Evolutionary conservation across 2,329 filamentous ascomycete genomes (phyloP), one percentile per base, ranked within the genome.

Genomic region (Apiospora sp.): DNA sequence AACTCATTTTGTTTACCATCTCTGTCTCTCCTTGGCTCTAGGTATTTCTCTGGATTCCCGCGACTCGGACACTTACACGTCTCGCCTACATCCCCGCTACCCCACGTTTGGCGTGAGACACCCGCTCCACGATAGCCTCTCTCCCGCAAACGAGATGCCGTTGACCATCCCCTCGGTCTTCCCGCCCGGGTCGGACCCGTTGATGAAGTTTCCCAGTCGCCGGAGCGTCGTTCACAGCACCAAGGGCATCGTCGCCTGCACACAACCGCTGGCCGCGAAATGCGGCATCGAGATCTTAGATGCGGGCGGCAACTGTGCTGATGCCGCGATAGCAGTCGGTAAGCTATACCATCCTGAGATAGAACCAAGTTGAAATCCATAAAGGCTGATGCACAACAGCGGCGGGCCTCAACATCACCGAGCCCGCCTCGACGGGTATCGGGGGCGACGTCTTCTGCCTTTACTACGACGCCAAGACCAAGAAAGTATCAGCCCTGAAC

Each of bases 361-460:
- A n/a, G n/a, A n/a, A n/a, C n/a, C n/a, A n/a, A n/a, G n/a, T n/a
- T n/a, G n/a, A n/a, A n/a, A n/a, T n/a, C n/a, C n/a, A n/a, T 41
- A 8, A 1, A 41, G 1, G 8, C 37, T 41, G 10, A 41, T 10
- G 10, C 0, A 10, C 10, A 10, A 22, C 4, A 94, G 96, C 96
- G 64, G 96, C 96, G 44, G 95, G 92, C 6, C 87, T 99, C 72
- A 98, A 98, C 83, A 90, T 98, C 80, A 98, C 96, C 0, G 96
- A 99, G 81, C 96, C 96, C 10, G 91, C 92, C 73, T 96, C 93
- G 7, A 98, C 96, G 0, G 96, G 96, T 54, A 98, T 99, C 73
- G 96, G 96, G 72, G 96, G 96, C 75, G 96, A 99, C 84, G 95
- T 98, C 91, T 99, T 98, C 84, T 95, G 95, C 82, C 90, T 98